These are phyloP conservation scores for Ephemerocybe angulata DNA, from an alignment of 768 basidiomycete genomes.

Conservation along the genomic window DNA sequence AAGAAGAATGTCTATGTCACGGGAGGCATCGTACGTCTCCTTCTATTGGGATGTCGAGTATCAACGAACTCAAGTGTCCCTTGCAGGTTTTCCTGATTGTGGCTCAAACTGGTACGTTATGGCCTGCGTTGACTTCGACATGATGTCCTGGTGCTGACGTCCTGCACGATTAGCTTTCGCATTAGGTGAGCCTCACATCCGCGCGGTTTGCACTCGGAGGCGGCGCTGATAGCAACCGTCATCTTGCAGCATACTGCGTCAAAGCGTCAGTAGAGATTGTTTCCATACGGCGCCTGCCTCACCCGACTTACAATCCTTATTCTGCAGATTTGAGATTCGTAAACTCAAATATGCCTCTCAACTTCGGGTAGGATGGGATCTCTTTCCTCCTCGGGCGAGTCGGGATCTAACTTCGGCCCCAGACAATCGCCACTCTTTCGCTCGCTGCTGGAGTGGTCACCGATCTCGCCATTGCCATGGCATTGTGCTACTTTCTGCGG, in stretches of 20 bases:
- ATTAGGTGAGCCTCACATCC: neutral
- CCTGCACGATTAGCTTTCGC: slow-evolving; percentile 27
- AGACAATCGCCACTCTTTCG: slow-evolving; percentile 46
- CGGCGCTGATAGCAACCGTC: no score
- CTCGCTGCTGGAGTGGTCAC: slow-evolving; percentile 48
- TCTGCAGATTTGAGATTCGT: slow-evolving; percentile 31
- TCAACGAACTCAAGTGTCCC: slow-evolving; percentile 1
- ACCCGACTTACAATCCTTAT: neutral
- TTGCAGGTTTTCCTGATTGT: slow-evolving; percentile 37
- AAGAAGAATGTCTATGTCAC: slow-evolving; percentile 46
- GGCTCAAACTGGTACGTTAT: slow-evolving; percentile 40
- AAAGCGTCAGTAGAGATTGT: slow-evolving; percentile 33
- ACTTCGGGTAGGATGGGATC: slow-evolving; percentile 38
- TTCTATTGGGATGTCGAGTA: neutral
- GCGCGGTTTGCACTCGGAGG: no score
- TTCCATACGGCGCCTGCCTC: neutral
- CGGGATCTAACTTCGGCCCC: neutral
- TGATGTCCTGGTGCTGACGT: slow-evolving; percentile 15
- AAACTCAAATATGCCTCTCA: slow-evolving; percentile 28
- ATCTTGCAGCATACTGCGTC: slow-evolving; percentile 39
- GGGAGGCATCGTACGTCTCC: slow-evolving; percentile 38
- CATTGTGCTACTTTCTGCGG: slow-evolving; percentile 54
- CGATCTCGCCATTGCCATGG: slow-evolving; percentile 48
- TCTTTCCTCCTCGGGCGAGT: no score
- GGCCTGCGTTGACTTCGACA: neutral